These are phyloP conservation scores for Nakazawaea wyomingensis DNA, from an alignment of 805 yeast species.

Conservation along the genomic window DNA sequence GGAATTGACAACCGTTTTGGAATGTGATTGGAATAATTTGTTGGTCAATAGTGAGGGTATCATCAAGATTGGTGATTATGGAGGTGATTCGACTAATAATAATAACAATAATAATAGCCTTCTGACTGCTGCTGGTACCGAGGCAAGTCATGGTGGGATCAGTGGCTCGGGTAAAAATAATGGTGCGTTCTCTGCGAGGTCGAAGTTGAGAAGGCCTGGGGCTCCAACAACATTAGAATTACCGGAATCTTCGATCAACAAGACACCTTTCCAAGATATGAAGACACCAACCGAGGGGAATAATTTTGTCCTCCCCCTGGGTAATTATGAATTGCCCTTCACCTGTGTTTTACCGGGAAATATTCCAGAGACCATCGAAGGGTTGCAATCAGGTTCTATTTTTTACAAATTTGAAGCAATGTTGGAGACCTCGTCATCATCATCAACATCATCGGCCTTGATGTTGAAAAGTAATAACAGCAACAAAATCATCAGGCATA, in stretches of 20 bases:
- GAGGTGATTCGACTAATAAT: too few species aligned
- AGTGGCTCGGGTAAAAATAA: not conserved
- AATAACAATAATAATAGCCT: too few species aligned
- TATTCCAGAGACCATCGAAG: slow-evolving; percentile 47
- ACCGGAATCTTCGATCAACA: slow-evolving; percentile 11
- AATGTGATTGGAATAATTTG: slow-evolving; percentile 45
- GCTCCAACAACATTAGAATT: slow-evolving; percentile 12
- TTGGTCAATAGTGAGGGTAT: slow-evolving; percentile 34
- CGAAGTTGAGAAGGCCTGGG: slow-evolving; percentile 11
- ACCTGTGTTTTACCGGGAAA: slow-evolving; percentile 38
- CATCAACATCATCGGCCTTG: slow-evolving; percentile 22
- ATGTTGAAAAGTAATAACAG: slow-evolving; percentile 15
- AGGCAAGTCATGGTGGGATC: slow-evolving; percentile 1
- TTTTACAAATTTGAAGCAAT: slow-evolving; percentile 36
- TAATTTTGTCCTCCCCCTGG: slow-evolving; percentile 41
- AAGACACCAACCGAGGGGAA: slow-evolving; percentile 20
- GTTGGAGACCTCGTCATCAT: too few species aligned
- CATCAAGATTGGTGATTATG: slow-evolving; percentile 36
- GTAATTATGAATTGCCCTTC: slow-evolving; percentile 50
- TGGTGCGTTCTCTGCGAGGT: slow-evolving; percentile 4
- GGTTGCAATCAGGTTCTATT: slow-evolving; percentile 36
- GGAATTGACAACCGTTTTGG: slow-evolving; percentile 35
- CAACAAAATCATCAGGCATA: slow-evolving; percentile 20
- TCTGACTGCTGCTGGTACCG: not conserved
- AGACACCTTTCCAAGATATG: slow-evolving; percentile 29